Conservation (phyloP, 208 protist species). For the Leptomonas pyrrhocoris region DNA sequence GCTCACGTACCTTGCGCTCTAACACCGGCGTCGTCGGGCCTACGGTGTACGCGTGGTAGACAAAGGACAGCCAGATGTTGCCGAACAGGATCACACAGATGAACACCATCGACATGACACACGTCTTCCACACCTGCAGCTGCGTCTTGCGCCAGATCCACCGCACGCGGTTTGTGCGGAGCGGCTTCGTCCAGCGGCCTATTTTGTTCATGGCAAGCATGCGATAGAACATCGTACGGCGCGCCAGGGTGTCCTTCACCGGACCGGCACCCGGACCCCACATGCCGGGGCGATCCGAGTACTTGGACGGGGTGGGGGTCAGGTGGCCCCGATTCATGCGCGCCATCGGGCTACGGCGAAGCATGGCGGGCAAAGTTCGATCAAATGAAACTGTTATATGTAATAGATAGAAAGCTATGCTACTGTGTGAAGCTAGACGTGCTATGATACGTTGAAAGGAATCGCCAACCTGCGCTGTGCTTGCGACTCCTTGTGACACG, state of each 20-base stretch:
- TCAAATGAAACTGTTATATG: not conserved
- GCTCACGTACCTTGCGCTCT: slow-evolving; percentile 89
- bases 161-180: slow-evolving; percentile 77
- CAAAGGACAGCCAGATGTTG: slow-evolving; percentile 88
- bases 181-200: slow-evolving; percentile 80
- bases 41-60: slow-evolving; percentile 90
- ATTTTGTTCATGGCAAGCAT: slow-evolving; percentile 90
- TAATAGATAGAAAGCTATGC: slow-evolving; percentile 1
- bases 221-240: slow-evolving; percentile 84
- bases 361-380: slow-evolving; percentile 41
- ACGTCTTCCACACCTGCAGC: slow-evolving; percentile 86
- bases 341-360: slow-evolving; percentile 54
- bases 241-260: slow-evolving; percentile 84
- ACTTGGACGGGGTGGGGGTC: slow-evolving; percentile 81
- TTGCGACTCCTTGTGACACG: too few relatives aligned
- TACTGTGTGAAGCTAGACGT: too few relatives aligned
- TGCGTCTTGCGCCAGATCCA: slow-evolving; percentile 90
- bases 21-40: slow-evolving; percentile 85
- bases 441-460: not conserved
- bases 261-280: slow-evolving; percentile 82
- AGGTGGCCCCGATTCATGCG: slow-evolving; percentile 84
- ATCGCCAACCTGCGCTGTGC: not conserved
- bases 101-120: slow-evolving; percentile 88
- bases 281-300: slow-evolving; percentile 85
- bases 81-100: slow-evolving; percentile 75